Evolutionary conservation across 768 basidiomycete genomes (phyloP).

Genomic region (Tulasnella sp.): DNA sequence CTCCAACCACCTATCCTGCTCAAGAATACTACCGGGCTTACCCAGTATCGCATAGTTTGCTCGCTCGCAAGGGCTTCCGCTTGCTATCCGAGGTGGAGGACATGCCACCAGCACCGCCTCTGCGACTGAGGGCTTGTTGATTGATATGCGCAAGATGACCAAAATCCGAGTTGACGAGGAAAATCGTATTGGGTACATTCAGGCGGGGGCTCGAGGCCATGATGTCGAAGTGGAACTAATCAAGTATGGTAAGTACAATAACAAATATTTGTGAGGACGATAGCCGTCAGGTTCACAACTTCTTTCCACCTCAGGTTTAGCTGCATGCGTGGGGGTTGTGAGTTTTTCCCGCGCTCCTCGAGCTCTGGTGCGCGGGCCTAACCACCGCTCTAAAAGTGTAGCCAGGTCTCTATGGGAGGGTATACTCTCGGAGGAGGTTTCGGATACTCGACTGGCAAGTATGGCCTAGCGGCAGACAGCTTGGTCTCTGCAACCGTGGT

Average conservation of each 20-base stretch:
- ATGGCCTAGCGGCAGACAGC: constrained; percentile 10
- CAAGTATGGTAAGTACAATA: constrained; percentile 10
- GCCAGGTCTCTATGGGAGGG: neutral
- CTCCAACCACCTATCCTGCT: neutral
- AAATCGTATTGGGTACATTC: constrained; percentile 10
- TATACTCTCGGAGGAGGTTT: neutral
- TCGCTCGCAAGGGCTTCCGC: neutral
- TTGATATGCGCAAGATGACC: constrained; percentile 19
- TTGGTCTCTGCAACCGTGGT: constrained; percentile 14
- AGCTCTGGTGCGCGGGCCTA: too few species aligned
- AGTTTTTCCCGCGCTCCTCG: neutral
- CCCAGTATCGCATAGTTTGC: neutral
- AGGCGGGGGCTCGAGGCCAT: constrained; percentile 15
- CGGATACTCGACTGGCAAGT: constrained; percentile 7
- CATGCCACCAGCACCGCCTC: constrained; percentile 13
- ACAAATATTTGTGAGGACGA: neutral
- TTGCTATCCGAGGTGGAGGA: constrained; percentile 19
- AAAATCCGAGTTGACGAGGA: constrained; percentile 15
- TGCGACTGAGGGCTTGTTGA: constrained; percentile 19
- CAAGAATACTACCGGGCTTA: neutral
- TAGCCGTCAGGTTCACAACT: neutral
- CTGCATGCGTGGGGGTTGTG: neutral
- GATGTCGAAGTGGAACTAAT: constrained; percentile 17
- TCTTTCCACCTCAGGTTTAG: neutral
- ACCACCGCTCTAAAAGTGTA: neutral